Evolutionary conservation across 768 basidiomycete genomes (phyloP), one percentile per base, ranked within the genome.

Genomic region (Suillus cothurnatus): DNA sequence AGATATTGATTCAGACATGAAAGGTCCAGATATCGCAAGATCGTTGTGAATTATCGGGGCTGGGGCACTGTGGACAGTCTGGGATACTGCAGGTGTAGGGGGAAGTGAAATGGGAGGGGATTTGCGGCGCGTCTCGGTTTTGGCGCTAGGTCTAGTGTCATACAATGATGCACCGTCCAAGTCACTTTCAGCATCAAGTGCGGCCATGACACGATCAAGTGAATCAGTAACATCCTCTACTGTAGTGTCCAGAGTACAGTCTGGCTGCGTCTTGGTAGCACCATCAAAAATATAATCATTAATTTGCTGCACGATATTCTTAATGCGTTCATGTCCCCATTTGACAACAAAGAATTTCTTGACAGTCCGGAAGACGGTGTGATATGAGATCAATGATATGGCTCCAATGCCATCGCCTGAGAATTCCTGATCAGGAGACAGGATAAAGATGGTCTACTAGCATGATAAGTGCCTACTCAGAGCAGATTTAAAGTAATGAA

Each of bases 361-460:
- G 7, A 39, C 26, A 1, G 36, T 34, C 1, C 26, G 26, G 32
- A 64, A 64, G 17, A 34, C 4, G 8, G 56, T 55, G 28, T 39
- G 19, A 26, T 64, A 64, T 17, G 26, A 36, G 39, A 64, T 64
- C 21, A 14, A 23, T 28, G 63, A 64, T 15, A 34, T 59, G 21
- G 28, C 63, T 36, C 63, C 63, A 23, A 57, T 60, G 19, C 53
- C 53, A 15, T 64, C 63, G 17, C 36, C 21, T 1, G 47, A 50
- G 53, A 64, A 64, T 34, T 36, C 36, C 26, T 26, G 38, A 58
- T 59, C 56, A 6, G 55, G 63, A 9, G 36, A 64, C 28, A 50
- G 41, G 23, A 64, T 41, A 26, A 64, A 64, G 32, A 57, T 38
- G 21, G 38, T 19, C 55, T 64, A 28, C n/a, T 11, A 50, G 28